Evolutionary conservation across 106 monocot genomes (phyloP).

Genomic region (Dendrobium officinale): DNA sequence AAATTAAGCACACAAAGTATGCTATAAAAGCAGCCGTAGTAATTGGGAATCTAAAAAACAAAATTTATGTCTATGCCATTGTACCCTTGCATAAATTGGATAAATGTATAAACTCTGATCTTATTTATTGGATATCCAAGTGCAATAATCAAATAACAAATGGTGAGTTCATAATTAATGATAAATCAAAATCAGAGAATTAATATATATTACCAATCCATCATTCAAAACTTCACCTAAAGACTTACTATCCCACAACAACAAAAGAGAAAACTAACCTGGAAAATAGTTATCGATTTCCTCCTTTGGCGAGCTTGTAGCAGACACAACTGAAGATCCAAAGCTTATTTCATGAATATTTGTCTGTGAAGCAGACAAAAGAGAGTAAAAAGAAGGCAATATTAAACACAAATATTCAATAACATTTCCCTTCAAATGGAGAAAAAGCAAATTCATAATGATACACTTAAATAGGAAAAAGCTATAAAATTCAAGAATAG

Average conservation of each 20-base stretch:
- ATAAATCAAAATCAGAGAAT: too few species aligned
- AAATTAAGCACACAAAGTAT: too few species aligned
- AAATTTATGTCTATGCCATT: too few species aligned
- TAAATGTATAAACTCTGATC: neutral
- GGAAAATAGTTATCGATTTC: constrained; percentile 20
- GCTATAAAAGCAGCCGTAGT: too few species aligned
- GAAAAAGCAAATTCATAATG: neutral
- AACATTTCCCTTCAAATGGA: neutral
- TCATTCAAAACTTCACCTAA: too few species aligned
- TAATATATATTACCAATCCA: too few species aligned
- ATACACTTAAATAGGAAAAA: neutral
- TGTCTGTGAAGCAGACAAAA: constrained; percentile 1
- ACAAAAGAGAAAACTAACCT: constrained; percentile 15
- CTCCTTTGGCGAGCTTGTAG: constrained; percentile 16
- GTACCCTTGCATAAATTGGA: too few species aligned
- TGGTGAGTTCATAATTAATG: too few species aligned
- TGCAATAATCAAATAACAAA: too few species aligned
- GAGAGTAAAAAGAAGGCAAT: neutral
- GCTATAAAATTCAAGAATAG: too few species aligned
- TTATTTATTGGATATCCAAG: neutral
- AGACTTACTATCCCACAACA: too few species aligned
- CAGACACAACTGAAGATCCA: constrained; percentile 11
- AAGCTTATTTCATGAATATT: constrained; percentile 9
- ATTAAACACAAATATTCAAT: neutral
- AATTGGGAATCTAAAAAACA: too few species aligned